These are phyloP conservation scores for Artomyces pyxidatus DNA, from an alignment of 768 basidiomycete species.

Conservation along the genomic window DNA sequence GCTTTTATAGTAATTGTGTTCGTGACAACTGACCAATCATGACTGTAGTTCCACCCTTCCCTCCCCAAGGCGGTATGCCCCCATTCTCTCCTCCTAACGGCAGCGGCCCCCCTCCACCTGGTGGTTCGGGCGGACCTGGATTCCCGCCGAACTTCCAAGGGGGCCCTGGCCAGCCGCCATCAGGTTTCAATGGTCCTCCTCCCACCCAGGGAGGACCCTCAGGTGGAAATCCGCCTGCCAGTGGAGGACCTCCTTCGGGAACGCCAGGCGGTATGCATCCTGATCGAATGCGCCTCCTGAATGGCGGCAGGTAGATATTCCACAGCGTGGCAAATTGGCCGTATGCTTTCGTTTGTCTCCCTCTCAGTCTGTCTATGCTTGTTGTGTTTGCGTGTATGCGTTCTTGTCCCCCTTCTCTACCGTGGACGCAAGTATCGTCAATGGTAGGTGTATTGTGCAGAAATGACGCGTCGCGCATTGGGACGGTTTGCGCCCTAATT, in stretches of 20 bases:
- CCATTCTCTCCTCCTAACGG: conserved; percentile 32
- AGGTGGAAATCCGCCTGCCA: conserved; percentile 1
- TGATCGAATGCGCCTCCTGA: conserved; percentile 79
- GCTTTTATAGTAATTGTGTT: not conserved
- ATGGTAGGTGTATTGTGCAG: no score
- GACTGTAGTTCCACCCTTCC: conserved; percentile 37
- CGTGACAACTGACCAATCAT: not conserved
- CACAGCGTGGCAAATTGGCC: no score
- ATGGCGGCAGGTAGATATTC: no score
- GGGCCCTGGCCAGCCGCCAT: conserved; percentile 23
- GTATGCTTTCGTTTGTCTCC: no score
- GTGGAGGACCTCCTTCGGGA: conserved; percentile 18
- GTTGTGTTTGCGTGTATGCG: no score
- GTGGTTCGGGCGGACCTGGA: conserved; percentile 5
- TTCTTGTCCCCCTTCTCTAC: no score
- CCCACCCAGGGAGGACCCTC: not conserved
- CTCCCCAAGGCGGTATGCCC: conserved; percentile 32
- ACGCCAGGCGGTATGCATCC: conserved; percentile 76
- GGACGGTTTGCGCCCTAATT: no score
- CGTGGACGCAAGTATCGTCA: no score
- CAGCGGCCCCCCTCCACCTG: conserved; percentile 16
- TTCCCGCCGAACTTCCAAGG: conserved; percentile 29
- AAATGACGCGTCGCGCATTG: no score
- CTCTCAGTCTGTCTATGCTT: no score
- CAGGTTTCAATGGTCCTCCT: conserved; percentile 3